phyloP scores from a whole-genome alignment of 139 green algal species.

The Tetraselmis striata region DNA sequence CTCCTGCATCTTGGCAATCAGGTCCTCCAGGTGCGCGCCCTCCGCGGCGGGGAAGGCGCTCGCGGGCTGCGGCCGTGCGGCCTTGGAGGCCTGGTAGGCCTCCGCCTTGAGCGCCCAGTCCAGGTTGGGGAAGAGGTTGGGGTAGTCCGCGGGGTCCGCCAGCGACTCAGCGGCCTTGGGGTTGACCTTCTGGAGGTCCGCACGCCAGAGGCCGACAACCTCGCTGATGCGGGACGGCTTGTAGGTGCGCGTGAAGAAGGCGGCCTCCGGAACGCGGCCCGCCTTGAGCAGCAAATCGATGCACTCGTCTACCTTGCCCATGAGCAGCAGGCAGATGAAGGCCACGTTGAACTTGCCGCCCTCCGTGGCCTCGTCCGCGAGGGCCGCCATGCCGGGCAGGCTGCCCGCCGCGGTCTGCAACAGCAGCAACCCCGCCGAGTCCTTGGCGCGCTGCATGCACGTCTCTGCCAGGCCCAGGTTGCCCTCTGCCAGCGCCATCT shows the following conservation, averaged over 20 bases:
- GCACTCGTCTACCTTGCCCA: constrained; percentile 70
- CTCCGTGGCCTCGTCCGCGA: constrained; percentile 28
- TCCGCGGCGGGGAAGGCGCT: neutral
- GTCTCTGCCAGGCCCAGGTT: constrained; percentile 60
- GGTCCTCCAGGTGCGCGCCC: neutral
- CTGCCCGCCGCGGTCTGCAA: constrained; percentile 52
- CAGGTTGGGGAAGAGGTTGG: constrained; percentile 93
- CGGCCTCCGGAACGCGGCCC: constrained; percentile 84
- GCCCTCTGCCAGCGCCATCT: constrained; percentile 30
- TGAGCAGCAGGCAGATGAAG: constrained; percentile 82
- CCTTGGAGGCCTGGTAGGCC: constrained; percentile 11
- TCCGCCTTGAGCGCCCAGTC: constrained; percentile 71
- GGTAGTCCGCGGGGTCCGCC: constrained; percentile 89
- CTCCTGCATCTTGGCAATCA: neutral
- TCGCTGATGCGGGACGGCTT: constrained; percentile 63
- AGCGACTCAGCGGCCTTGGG: constrained; percentile 90
- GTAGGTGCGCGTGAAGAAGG: constrained; percentile 94
- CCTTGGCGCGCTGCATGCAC: constrained; percentile 67
- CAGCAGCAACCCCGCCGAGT: constrained; percentile 86
- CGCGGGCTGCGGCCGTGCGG: neutral
- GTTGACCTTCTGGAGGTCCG: constrained; percentile 89
- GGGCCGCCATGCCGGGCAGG: constrained; percentile 29
- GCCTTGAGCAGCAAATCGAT: constrained; percentile 64
- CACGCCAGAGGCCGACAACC: constrained; percentile 74
- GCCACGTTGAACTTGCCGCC: constrained; percentile 79